A percentile compares a stretch with the other conserved stretches of the same genome.
These are phyloP conservation scores for Henckelia pumila DNA, from an alignment of 257 asterid genomes.

Conservation along the genomic window DNA sequence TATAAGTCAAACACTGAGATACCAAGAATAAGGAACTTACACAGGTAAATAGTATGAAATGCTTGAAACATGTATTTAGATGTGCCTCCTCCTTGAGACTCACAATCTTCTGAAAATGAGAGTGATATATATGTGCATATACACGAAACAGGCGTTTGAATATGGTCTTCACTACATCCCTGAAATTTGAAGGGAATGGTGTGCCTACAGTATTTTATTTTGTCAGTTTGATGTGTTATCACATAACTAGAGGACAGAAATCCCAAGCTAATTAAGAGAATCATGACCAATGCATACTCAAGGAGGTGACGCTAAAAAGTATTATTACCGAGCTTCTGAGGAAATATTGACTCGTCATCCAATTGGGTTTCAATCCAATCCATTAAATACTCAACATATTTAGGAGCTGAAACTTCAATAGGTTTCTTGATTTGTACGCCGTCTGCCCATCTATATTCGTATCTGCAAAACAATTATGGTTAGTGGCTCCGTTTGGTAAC, in stretches of 20 bases:
- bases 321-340: slow-evolving; percentile 55
- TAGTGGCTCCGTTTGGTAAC: slow-evolving; percentile 16
- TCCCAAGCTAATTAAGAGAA: not conserved
- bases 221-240: slow-evolving; percentile 21
- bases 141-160: slow-evolving; percentile 82
- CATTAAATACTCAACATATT: slow-evolving; percentile 49
- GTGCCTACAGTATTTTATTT: slow-evolving; percentile 51
- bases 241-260: not conserved
- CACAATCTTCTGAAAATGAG: slow-evolving; percentile 80
- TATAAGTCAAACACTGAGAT: not conserved
- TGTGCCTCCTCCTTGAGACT: slow-evolving; percentile 89
- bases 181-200: slow-evolving; percentile 76
- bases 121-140: slow-evolving; percentile 77
- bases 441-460: slow-evolving; percentile 96
- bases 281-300: not conserved
- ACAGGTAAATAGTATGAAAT: slow-evolving; percentile 67
- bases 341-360: slow-evolving; percentile 52
- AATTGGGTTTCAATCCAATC: slow-evolving; percentile 58
- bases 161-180: slow-evolving; percentile 80
- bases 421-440: slow-evolving; percentile 90
- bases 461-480: slow-evolving; percentile 42
- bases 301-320: not conserved
- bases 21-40: slow-evolving; percentile 37
- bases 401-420: slow-evolving; percentile 82
- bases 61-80: slow-evolving; percentile 88